Evolutionary conservation across 441 rosid genomes (phyloP).

Genomic region (Adansonia gregorii): DNA sequence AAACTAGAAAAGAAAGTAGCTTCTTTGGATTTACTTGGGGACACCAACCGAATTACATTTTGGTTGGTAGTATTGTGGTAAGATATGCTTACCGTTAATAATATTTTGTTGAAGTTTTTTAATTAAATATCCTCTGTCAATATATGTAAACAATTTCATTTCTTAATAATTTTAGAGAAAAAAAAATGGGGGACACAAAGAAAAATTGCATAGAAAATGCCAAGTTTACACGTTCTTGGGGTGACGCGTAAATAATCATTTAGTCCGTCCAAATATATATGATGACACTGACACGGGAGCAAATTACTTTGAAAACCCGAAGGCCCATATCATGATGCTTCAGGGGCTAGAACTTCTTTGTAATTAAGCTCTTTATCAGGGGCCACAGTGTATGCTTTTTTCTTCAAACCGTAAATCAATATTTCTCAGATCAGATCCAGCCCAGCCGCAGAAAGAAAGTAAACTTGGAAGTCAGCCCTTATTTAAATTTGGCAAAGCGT

Average conservation of each 20-base stretch:
- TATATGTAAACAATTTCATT: no score
- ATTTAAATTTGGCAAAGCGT: conserved; percentile 22
- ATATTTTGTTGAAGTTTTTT: no score
- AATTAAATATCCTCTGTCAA: no score
- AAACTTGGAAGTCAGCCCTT: conserved; percentile 11
- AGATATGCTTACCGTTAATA: no score
- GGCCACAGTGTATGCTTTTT: not conserved
- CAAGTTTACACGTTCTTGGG: conserved; percentile 3
- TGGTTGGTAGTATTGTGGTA: no score
- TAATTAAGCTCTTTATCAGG: not conserved
- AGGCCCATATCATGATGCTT: not conserved
- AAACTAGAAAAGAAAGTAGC: no score
- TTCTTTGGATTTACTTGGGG: no score
- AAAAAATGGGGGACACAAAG: not conserved
- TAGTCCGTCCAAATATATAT: not conserved
- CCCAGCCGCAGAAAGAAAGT: not conserved
- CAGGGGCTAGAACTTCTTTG: not conserved
- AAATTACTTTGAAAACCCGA: not conserved
- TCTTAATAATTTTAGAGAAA: no score
- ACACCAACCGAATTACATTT: no score
- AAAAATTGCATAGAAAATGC: not conserved
- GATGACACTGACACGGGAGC: not conserved
- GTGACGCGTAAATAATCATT: conserved; percentile 8
- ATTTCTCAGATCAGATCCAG: conserved; percentile 10
- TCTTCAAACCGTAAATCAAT: not conserved